Base-by-base conservation (phyloP, 495 filamentous ascomycete genomes). In the Hypoxylon fragiforme region DNA sequence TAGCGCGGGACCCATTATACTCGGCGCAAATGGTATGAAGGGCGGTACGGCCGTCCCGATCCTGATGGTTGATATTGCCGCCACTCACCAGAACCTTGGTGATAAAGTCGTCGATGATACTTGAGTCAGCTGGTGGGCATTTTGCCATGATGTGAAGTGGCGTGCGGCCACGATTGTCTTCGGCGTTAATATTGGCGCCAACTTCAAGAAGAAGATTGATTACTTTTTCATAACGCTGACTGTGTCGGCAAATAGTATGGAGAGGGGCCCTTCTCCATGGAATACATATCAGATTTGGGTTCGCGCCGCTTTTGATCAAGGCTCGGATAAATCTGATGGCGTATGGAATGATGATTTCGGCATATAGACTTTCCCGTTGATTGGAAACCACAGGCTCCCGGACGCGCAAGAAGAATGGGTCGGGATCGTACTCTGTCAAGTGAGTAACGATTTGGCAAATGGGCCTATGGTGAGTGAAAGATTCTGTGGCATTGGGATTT, bases 31-130 rank as follows among this genome's bases (percentile, higher is more conserved):
- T 12, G 0, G 22, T n/a, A 20, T 57, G 54, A 8, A 57, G 40
- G 14, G 38, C 41, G 0, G 55, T 59, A 9, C 37, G 20, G 1
- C 44, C 42, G 1, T 32, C 0, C 0, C 31, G 2, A n/a, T 59
- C 48, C 1, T 44, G 35, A 18, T 59, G 55, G 21, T 53, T 24
- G 3, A 47, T 13, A 9, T 48, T 19, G 11, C 30, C 55, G 24
- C 24, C 4, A 9, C 24, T 9, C 4, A 4, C 24, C 24, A 4
- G 24, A 11, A 35, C 55, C 3, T 32, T 30, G n/a, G 31, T 3
- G 0, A 59, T 38, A 16, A 59, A 52, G 1, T 35, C 7, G 0
- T 2, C 7, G 0, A 59, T 20, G 0, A 19, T 12, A 2, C 15
- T 2, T 28, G 4, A 4, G 24, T 6, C 11, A 11, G n/a, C 8